Conservation (phyloP, 352 stramenopile genomes). For the Globisporangium splendens region DNA sequence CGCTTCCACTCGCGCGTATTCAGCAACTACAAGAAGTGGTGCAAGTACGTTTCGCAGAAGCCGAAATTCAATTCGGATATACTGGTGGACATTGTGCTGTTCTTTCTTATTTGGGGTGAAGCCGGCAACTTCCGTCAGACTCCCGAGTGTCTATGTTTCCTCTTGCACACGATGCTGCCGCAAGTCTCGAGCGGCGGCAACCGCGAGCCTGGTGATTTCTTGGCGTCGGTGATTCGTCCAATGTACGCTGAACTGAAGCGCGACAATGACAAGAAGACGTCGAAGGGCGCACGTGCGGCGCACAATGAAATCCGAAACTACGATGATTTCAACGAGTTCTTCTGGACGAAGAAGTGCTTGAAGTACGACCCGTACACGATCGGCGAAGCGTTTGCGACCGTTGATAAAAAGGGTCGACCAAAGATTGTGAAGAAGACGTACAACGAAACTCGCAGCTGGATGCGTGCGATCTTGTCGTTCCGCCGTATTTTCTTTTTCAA, state of each 20-base stretch:
- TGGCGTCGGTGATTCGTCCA: conserved; percentile 68
- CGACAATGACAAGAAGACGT: conserved; percentile 87
- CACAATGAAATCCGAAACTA: conserved; percentile 84
- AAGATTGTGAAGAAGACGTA: conserved; percentile 86
- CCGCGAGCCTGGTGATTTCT: conserved; percentile 64
- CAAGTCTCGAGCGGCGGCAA: conserved; percentile 53
- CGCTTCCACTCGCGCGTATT: conserved; percentile 77
- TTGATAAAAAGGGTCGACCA: conserved; percentile 83
- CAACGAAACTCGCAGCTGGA: conserved; percentile 72
- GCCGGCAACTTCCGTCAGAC: conserved; percentile 82
- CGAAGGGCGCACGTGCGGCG: conserved; percentile 62
- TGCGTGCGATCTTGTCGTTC: conserved; percentile 74
- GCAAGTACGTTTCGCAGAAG: conserved; percentile 82
- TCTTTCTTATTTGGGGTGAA: conserved; percentile 86
- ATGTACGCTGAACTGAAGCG: conserved; percentile 83
- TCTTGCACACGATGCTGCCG: conserved; percentile 73
- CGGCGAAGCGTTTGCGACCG: conserved; percentile 58
- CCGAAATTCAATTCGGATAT: conserved; percentile 74
- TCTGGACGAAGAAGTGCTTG: conserved; percentile 85
- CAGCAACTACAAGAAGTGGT: conserved; percentile 87
- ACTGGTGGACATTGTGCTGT: conserved; percentile 74
- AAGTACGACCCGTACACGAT: conserved; percentile 73
- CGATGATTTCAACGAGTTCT: conserved; percentile 89
- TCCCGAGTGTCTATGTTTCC: conserved; percentile 78
- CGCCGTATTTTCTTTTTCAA: conserved; percentile 85